Conservation (phyloP, 2,329 filamentous ascomycete genomes). For the Fusarium musae region DNA sequence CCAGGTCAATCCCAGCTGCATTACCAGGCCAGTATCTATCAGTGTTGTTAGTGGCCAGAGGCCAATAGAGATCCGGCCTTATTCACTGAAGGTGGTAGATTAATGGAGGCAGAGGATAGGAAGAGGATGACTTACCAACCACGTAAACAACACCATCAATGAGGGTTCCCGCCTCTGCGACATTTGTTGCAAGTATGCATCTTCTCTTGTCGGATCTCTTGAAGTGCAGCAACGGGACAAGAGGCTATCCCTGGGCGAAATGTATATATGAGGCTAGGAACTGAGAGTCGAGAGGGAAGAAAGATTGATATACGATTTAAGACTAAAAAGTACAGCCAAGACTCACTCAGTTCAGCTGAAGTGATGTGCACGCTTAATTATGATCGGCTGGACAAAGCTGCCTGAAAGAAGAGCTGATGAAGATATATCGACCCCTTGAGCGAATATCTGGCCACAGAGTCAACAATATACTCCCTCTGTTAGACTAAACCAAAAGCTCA, state of each 20-base stretch:
- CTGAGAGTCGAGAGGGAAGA: neutral
- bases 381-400: neutral
- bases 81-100: neutral
- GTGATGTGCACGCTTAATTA: neutral
- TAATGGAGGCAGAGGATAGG: neutral
- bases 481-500: too few species aligned
- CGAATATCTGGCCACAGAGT: too few species aligned
- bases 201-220: neutral
- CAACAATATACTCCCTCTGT: too few species aligned
- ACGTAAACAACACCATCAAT: neutral
- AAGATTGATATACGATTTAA: neutral
- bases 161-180: rapidly evolving
- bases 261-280: too few species aligned
- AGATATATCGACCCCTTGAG: too few species aligned
- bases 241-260: too few species aligned
- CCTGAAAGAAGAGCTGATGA: neutral
- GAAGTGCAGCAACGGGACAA: too few species aligned
- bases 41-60: neutral
- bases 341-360: rapidly evolving
- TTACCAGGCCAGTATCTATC: neutral
- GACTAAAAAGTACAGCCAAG: rapidly evolving
- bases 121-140: neutral
- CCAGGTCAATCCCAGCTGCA: neutral
- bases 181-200: neutral
- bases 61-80: neutral